A percentile compares a stretch with the other conserved stretches of the same genome.
These are phyloP conservation scores for Wickerhamomyces rabaulensis DNA, from an alignment of 805 yeast species.

Conservation along the genomic window DNA sequence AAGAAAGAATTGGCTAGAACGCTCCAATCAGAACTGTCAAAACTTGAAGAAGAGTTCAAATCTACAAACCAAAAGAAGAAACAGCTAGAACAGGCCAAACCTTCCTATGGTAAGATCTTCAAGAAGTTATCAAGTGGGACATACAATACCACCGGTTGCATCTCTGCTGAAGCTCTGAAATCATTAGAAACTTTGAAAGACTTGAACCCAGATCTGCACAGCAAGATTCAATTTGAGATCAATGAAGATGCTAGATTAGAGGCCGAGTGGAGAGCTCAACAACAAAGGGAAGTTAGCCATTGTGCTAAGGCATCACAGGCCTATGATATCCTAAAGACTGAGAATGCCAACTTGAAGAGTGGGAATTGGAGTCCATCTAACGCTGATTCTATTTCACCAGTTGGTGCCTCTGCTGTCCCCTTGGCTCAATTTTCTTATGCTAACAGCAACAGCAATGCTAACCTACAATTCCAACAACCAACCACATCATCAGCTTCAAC, in stretches of 20 bases:
- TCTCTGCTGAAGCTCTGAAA: constrained; percentile 20
- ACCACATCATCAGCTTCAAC: constrained; percentile 1
- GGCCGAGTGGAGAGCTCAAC: constrained; percentile 35
- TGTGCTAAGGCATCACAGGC: constrained; percentile 23
- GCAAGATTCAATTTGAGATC: constrained; percentile 23
- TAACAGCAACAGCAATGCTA: neutral
- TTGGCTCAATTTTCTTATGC: neutral
- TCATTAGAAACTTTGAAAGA: constrained; percentile 16
- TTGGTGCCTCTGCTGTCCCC: neutral
- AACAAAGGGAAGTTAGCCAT: constrained; percentile 30
- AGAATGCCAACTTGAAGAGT: constrained; percentile 11
- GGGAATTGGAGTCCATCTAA: neutral
- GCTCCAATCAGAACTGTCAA: constrained; percentile 7
- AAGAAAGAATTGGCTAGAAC: constrained; percentile 8
- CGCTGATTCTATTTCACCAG: neutral
- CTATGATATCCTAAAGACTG: constrained; percentile 10
- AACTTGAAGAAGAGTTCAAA: constrained; percentile 17
- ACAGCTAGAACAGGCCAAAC: constrained; percentile 14
- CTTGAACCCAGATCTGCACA: constrained; percentile 9
- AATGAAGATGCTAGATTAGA: constrained; percentile 30
- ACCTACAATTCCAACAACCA: constrained; percentile 2
- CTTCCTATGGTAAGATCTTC: constrained; percentile 12
- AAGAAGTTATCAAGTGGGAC: constrained; percentile 13
- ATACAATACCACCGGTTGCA: constrained; percentile 15
- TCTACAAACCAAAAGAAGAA: constrained; percentile 12